phyloP scores from a whole-genome alignment of 2,329 filamentous ascomycete species.

The Neofusicoccum cordaticola region DNA sequence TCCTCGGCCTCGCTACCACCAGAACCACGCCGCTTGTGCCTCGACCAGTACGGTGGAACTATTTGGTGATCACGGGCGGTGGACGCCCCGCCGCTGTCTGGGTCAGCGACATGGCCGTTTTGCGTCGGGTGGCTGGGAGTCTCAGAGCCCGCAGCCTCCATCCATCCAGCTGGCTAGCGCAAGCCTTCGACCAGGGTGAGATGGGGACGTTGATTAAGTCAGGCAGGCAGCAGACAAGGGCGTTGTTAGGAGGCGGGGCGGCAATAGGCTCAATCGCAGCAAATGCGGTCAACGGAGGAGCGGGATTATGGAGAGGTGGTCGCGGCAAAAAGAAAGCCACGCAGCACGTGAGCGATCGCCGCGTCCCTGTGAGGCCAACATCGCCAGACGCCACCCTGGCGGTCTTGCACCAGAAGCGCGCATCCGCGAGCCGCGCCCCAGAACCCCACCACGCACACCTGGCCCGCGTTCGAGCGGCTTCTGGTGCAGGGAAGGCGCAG shows the following conservation, averaged over 20 bases:
- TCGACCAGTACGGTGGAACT: slow-evolving; percentile 49
- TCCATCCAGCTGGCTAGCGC: slow-evolving; percentile 32
- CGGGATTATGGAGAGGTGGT: not conserved
- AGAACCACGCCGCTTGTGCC: slow-evolving; percentile 37
- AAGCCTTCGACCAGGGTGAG: slow-evolving; percentile 1
- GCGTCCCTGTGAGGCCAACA: not conserved
- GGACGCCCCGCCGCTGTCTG: not conserved
- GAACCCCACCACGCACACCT: not conserved
- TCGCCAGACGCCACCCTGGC: not conserved
- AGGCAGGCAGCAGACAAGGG: slow-evolving; percentile 9
- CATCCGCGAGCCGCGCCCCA: not conserved
- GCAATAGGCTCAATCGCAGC: slow-evolving; percentile 4
- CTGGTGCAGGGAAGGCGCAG: not conserved
- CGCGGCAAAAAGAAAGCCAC: slow-evolving; percentile 7
- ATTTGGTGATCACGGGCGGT: slow-evolving; percentile 26
- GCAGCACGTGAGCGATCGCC: slow-evolving; percentile 7
- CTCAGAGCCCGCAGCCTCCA: slow-evolving; percentile 37
- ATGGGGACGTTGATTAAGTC: not conserved
- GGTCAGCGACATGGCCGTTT: slow-evolving; percentile 13
- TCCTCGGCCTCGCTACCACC: slow-evolving; percentile 32
- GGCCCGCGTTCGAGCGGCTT: not conserved
- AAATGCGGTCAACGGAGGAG: slow-evolving; percentile 5
- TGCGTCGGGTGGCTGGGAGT: slow-evolving; percentile 23
- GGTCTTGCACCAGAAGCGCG: not conserved
- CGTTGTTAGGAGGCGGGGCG: slow-evolving; percentile 5